These are phyloP conservation scores for Herpetospermum pedunculosum DNA, from an alignment of 306 rosid genomes.

Conservation along the genomic window DNA sequence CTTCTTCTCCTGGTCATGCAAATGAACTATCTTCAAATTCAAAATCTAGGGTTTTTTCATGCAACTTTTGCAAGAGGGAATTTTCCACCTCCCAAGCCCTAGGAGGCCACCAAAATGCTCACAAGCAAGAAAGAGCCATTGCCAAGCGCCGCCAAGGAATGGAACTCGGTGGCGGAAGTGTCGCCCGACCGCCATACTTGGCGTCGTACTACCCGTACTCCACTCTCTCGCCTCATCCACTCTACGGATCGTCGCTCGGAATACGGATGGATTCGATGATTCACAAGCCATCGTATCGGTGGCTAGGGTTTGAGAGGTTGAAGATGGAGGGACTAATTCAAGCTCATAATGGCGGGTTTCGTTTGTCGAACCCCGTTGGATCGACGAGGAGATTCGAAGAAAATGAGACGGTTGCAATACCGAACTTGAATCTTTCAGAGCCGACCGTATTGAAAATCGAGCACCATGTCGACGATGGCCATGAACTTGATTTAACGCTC, in stretches of 20 bases:
- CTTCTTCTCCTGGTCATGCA: background rate
- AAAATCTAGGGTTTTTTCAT: conserved; percentile 30
- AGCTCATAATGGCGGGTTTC: background rate
- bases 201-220: conserved; percentile 23
- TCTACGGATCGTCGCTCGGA: conserved; percentile 34
- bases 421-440: background rate
- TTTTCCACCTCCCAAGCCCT: conserved; percentile 72
- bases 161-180: background rate
- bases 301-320: background rate
- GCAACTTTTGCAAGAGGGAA: conserved; percentile 56
- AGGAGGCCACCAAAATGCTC: conserved; percentile 87
- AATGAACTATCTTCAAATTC: background rate
- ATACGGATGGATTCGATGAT: conserved; percentile 47
- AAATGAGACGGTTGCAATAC: background rate
- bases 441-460: background rate
- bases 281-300: conserved; percentile 34
- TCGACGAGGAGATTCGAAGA: background rate
- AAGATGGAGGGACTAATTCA: conserved; percentile 5
- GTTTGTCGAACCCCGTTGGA: background rate
- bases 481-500: conserved; percentile 40
- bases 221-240: conserved; percentile 8
- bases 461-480: background rate
- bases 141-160: conserved; percentile 50
- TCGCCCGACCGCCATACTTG: background rate
- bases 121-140: conserved; percentile 58